These are phyloP conservation scores for Phytophthora brassicae DNA, from an alignment of 352 stramenopile genomes.

Conservation along the genomic window DNA sequence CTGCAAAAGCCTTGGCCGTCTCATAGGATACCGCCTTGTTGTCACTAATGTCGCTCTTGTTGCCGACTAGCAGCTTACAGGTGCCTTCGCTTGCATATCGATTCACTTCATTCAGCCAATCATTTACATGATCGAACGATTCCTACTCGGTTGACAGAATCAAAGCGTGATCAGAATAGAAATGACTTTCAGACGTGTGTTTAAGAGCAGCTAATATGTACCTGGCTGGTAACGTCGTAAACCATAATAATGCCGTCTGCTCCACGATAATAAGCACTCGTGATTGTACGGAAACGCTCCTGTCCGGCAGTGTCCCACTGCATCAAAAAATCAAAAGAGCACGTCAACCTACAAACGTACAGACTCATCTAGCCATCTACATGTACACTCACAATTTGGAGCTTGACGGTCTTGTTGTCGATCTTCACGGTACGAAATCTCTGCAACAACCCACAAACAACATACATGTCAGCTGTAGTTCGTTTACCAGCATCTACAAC, in stretches of 20 bases:
- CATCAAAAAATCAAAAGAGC: conserved; percentile 8
- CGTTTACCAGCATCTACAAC: neutral
- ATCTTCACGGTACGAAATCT: conserved; percentile 97
- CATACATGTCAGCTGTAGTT: conserved; percentile 1
- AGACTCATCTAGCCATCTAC: neutral
- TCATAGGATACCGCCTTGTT: conserved; percentile 97
- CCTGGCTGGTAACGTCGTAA: conserved; percentile 98
- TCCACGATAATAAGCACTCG: conserved; percentile 98
- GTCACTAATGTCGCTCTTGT: conserved; percentile 98
- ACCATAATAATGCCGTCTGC: conserved; percentile 98
- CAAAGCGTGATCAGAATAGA: neutral
- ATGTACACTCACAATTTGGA: conserved; percentile 95
- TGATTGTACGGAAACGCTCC: conserved; percentile 99
- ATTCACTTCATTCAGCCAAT: conserved; percentile 99
- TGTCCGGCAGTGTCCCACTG: conserved; percentile 98
- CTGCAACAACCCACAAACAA: conserved; percentile 31
- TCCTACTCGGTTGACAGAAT: conserved; percentile 57
- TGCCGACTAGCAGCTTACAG: conserved; percentile 99
- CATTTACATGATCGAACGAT: conserved; percentile 99
- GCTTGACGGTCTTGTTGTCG: conserved; percentile 98
- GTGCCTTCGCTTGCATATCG: conserved; percentile 98
- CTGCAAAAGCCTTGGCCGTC: conserved; percentile 96
- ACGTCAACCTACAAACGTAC: neutral
- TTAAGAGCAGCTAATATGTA: too few species aligned
- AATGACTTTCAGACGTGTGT: too few species aligned